Base-by-base conservation (phyloP, 2,329 filamentous ascomycete genomes). In the Alternaria hordeiaustralica region DNA sequence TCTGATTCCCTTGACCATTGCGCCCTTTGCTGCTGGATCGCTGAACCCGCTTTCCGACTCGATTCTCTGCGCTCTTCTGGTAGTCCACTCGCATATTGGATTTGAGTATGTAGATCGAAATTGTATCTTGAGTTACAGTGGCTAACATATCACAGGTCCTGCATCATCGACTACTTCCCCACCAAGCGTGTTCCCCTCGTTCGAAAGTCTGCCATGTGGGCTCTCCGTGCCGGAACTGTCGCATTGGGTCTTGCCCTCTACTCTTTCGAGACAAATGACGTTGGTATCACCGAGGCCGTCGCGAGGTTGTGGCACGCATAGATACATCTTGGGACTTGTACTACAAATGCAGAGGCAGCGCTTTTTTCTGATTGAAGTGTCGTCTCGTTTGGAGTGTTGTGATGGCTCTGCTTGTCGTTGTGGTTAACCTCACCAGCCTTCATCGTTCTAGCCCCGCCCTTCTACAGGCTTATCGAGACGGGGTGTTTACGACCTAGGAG, bases 241-340 rank as follows among this genome's bases (percentile, higher is more conserved):
- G 84, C 93, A 56, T 92, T 94, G 67, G 94, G 92, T 55, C 87
- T 97, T 70, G 94, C 94, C 61, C 87, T 98, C 76, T 99, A 99
- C 84, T 95, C 98, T 82, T 98, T 98, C 76, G 96, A 99, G 89
- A 99, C 96, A 30, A 98, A 97, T 78, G 96, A 99, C 73, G 93
- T 99, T 56, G 96, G 96, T 70, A 81, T 99, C 64, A 97, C 94
- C 9, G 95, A 97, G 86, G 91, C 90, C 30, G 86, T 97, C 71
- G 93, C 92, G 87, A 88, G 92, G 78, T 85, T 98, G 67, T 99
- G 96, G 96, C 92, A 87, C 76, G 95, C 96, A 75, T 93, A 81
- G 69, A 53, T 23, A 18, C 23, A 61, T 12, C 4, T 12, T n/a
- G 12, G 9, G 47, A 23, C 11, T 33, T 57, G 49, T 58, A 64